Evolutionary conservation across 495 filamentous ascomycete genomes (phyloP).

Genomic region (Aspergillus ostianus): DNA sequence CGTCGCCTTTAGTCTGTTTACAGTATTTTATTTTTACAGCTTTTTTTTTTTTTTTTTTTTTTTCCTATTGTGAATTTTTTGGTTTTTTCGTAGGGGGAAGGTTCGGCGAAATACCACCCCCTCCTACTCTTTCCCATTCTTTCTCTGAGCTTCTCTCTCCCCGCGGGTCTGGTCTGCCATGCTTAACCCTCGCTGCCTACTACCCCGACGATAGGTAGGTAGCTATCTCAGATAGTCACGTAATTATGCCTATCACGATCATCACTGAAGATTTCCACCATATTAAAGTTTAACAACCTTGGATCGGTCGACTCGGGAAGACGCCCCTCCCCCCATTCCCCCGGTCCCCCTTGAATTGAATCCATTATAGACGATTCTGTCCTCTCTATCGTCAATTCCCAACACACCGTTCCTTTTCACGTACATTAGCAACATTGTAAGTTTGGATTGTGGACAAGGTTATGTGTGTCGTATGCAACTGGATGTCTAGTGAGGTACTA

Average conservation of each 20-base stretch:
- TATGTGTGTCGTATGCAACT: not conserved
- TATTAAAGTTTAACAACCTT: not conserved
- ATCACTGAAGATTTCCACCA: not conserved
- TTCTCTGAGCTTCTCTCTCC: not conserved
- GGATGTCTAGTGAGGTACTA: constrained; percentile 16
- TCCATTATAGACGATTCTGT: not conserved
- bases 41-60: constrained; percentile 2
- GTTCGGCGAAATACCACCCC: constrained; percentile 8
- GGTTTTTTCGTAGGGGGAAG: constrained; percentile 1
- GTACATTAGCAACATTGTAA: constrained; percentile 1
- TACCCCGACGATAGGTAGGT: not conserved
- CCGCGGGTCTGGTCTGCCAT: no score
- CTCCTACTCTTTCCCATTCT: not conserved
- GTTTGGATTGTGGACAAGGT: not conserved
- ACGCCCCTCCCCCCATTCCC: not conserved
- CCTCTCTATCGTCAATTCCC: not conserved
- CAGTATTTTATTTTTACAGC: no score
- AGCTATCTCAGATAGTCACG: not conserved
- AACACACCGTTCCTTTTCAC: not conserved
- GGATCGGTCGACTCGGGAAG: not conserved
- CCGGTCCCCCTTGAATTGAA: no score
- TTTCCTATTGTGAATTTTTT: not conserved
- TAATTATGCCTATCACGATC: not conserved
- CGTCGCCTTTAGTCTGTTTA: no score
- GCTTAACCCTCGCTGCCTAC: not conserved